These are phyloP conservation scores for Porodaedalea pini DNA, from an alignment of 1,284 basidiomycete species.

Conservation along the genomic window DNA sequence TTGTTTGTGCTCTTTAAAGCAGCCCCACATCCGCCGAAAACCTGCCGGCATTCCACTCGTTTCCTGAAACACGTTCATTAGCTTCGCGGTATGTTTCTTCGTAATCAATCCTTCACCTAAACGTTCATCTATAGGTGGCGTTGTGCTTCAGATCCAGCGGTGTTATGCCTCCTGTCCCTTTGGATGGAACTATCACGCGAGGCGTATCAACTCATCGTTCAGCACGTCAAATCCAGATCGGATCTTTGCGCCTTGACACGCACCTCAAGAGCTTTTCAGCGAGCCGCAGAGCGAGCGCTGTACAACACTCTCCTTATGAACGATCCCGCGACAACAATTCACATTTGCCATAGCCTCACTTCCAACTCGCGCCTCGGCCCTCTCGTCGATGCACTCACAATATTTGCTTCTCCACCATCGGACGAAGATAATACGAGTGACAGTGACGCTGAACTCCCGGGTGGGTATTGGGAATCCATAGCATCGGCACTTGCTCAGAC, in stretches of 20 bases:
- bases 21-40: slow-evolving; percentile 12
- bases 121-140: not conserved
- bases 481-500: slow-evolving; percentile 44
- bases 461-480: slow-evolving; percentile 48
- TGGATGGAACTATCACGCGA: slow-evolving; percentile 56
- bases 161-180: slow-evolving; percentile 18
- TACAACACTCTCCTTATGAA: slow-evolving; percentile 55
- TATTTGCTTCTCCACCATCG: slow-evolving; percentile 13
- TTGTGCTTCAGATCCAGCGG: slow-evolving; percentile 5
- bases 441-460: slow-evolving; percentile 26
- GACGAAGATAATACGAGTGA: slow-evolving; percentile 21
- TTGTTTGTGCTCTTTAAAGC: not conserved
- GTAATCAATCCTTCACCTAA: not conserved
- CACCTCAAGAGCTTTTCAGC: slow-evolving; percentile 52
- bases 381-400: slow-evolving; percentile 50
- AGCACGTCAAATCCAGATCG: slow-evolving; percentile 43
- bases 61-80: not conserved
- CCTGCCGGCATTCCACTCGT: slow-evolving; percentile 8
- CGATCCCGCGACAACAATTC: slow-evolving; percentile 35
- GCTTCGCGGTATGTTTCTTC: slow-evolving; percentile 5
- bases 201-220: slow-evolving; percentile 52
- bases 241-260: slow-evolving; percentile 54
- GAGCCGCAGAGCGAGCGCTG: slow-evolving; percentile 51
- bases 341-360: slow-evolving; percentile 46
- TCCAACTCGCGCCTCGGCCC: slow-evolving; percentile 42